A percentile compares a stretch with the other conserved stretches of the same genome.
These are phyloP conservation scores for Beauveria pseudobassiana DNA, from an alignment of 2,329 filamentous ascomycete species.

Conservation along the genomic window DNA sequence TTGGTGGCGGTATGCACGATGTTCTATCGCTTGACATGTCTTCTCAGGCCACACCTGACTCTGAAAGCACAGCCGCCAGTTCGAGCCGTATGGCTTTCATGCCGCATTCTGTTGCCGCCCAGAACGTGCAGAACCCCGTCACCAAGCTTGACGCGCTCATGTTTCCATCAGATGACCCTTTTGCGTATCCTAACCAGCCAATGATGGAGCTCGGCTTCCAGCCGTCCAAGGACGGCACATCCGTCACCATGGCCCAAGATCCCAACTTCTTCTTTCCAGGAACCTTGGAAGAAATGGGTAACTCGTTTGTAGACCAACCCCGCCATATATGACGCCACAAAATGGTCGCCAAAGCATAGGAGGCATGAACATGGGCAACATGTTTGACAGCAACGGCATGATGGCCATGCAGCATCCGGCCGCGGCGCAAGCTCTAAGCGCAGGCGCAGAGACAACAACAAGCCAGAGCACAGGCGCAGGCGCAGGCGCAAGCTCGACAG, in stretches of 20 bases:
- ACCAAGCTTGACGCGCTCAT: constrained; percentile 71
- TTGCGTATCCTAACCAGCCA: constrained; percentile 72
- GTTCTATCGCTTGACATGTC: constrained; percentile 39
- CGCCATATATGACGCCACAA: constrained; percentile 60
- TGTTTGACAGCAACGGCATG: constrained; percentile 38
- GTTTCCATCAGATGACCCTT: constrained; percentile 72
- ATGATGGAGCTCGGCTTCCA: constrained; percentile 52
- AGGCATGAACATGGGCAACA: constrained; percentile 34
- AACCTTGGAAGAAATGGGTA: constrained; percentile 60
- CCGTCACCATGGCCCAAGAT: constrained; percentile 26
- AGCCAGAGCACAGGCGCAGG: constrained; percentile 24
- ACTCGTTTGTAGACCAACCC: constrained; percentile 65
- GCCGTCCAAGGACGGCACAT: constrained; percentile 25
- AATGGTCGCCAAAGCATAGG: constrained; percentile 31
- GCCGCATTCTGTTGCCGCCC: constrained; percentile 24
- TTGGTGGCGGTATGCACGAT: constrained; percentile 33
- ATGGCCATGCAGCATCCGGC: constrained; percentile 26
- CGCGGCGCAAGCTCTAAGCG: constrained; percentile 23
- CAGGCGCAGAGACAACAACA: constrained; percentile 19
- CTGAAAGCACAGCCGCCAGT: constrained; percentile 33
- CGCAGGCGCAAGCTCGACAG: constrained; percentile 21
- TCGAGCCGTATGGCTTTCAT: constrained; percentile 28
- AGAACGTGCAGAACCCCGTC: constrained; percentile 37
- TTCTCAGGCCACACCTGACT: constrained; percentile 35
- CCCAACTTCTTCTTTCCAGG: constrained; percentile 44